Conservation (phyloP, 148 eudicot genomes). For the Camellia granthamiana region DNA sequence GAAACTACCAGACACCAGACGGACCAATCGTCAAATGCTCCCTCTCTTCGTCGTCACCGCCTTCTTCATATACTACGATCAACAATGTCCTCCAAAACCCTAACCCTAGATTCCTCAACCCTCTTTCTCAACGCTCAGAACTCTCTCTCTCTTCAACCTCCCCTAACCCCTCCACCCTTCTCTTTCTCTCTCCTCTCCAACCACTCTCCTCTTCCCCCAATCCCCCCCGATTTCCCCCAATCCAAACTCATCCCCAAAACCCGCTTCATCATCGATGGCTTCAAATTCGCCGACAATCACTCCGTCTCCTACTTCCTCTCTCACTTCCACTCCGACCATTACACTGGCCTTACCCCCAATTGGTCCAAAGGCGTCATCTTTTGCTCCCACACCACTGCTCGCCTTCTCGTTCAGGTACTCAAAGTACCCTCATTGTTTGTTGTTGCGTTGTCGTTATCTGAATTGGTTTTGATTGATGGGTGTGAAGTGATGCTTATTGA, state of each 20-base stretch:
- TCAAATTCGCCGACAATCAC: constrained; percentile 59
- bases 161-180: constrained; percentile 24
- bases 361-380: constrained; percentile 78
- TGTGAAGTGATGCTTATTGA: constrained; percentile 67
- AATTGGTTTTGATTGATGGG: constrained; percentile 53
- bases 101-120: constrained; percentile 45
- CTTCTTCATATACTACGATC: neutral
- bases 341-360: constrained; percentile 59
- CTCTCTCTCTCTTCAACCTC: constrained; percentile 23
- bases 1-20: too few species aligned
- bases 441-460: constrained; percentile 34
- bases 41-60: neutral
- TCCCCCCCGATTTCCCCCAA: constrained; percentile 60
- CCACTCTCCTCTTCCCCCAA: constrained; percentile 39
- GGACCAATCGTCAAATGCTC: too few species aligned
- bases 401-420: constrained; percentile 49
- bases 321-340: constrained; percentile 97
- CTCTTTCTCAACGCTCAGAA: constrained; percentile 41
- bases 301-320: constrained; percentile 86
- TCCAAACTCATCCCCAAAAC: constrained; percentile 80
- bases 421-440: constrained; percentile 36
- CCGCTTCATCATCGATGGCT: constrained; percentile 81
- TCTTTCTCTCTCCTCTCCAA: constrained; percentile 21
- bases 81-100: constrained; percentile 53
- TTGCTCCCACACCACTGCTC: constrained; percentile 64